Percentiles rank a stretch among this genome's conserved stretches.
Conservation (phyloP, 331 rosid genomes). For the Malus hybrid region DNA sequence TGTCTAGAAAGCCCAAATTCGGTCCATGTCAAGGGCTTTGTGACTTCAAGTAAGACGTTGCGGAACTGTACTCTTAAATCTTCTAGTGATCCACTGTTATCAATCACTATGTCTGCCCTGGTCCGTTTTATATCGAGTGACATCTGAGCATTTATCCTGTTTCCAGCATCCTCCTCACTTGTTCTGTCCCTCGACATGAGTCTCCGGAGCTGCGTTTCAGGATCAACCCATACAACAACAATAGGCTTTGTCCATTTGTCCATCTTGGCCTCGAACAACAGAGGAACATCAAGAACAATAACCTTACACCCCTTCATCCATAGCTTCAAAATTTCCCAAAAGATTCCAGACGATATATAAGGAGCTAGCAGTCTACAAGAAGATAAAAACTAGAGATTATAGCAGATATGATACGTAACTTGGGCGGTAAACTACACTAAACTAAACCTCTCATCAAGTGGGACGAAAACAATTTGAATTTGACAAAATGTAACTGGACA, state of each 20-base stretch:
- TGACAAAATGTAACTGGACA: background rate
- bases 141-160: slow-evolving; percentile 74
- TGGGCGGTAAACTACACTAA: background rate
- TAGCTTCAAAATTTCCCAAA: slow-evolving; percentile 59
- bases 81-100: slow-evolving; percentile 62
- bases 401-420: slow-evolving; percentile 1
- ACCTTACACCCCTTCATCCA: slow-evolving; percentile 77
- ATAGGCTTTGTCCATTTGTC: slow-evolving; percentile 75
- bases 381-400: slow-evolving; percentile 14
- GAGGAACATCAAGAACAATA: slow-evolving; percentile 77
- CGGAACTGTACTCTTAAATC: slow-evolving; percentile 53
- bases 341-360: slow-evolving; percentile 69
- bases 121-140: slow-evolving; percentile 50
- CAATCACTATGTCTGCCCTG: slow-evolving; percentile 63
- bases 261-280: slow-evolving; percentile 79
- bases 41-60: slow-evolving; percentile 46
- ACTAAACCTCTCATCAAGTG: background rate
- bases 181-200: slow-evolving; percentile 59
- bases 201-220: slow-evolving; percentile 64
- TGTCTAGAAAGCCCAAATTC: slow-evolving; percentile 66
- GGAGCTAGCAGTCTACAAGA: slow-evolving; percentile 70
- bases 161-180: slow-evolving; percentile 55
- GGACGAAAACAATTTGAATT: background rate
- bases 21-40: slow-evolving; percentile 64
- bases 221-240: slow-evolving; percentile 82